Conservation (phyloP, 2,329 filamentous ascomycete species). For the Verticillium nubilum region DNA sequence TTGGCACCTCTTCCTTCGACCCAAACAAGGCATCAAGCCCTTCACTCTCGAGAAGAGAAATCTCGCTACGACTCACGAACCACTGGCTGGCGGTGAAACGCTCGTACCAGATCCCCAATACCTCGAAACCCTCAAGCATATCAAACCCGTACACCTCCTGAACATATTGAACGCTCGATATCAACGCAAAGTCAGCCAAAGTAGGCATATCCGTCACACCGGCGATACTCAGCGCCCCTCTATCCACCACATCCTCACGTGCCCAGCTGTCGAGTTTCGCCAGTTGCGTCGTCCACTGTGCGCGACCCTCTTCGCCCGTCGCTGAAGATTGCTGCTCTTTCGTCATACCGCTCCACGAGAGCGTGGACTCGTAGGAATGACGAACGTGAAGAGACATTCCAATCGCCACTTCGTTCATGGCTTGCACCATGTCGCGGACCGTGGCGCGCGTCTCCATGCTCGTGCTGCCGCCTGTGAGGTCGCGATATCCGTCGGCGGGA, state of each 20-base stretch:
- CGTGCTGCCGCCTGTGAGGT: not conserved
- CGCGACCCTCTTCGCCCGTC: not conserved
- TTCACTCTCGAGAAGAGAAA: not conserved
- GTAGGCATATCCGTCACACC: not conserved
- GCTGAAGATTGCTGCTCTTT: not conserved
- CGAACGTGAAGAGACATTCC: not conserved
- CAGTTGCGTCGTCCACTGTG: not conserved
- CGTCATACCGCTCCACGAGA: not conserved
- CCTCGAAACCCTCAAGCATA: not conserved
- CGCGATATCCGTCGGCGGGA: not conserved
- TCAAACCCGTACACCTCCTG: not conserved
- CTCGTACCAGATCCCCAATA: not conserved
- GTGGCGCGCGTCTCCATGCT: not conserved
- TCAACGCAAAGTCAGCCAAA: not conserved
- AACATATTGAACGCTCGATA: not conserved
- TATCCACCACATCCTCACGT: not conserved
- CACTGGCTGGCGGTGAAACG: not conserved
- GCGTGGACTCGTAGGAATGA: not conserved
- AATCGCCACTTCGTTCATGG: not conserved
- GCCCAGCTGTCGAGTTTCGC: not conserved
- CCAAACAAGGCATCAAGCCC: not conserved
- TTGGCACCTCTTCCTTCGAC: not conserved
- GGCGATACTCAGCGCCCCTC: not conserved
- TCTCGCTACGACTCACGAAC: not conserved
- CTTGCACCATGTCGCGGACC: not conserved